phyloP scores from a whole-genome alignment of 1,284 basidiomycete genomes.

The Violaceomyces palustris region DNA sequence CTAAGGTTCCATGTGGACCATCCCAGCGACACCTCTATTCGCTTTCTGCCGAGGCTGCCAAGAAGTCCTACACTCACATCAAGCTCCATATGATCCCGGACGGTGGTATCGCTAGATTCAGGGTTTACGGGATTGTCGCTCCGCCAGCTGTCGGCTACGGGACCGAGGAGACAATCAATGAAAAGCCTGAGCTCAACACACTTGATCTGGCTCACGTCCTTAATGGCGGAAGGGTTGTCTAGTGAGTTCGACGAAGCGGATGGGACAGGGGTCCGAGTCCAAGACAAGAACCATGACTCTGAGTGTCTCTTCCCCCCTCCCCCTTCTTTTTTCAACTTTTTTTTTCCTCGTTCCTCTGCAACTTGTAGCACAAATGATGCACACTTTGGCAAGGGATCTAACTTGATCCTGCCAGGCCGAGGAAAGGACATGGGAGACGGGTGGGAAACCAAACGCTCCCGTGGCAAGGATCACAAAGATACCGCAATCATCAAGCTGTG shows the following conservation, averaged over 20 bases:
- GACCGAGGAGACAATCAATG: slow-evolving; percentile 51
- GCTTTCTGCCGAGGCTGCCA: slow-evolving; percentile 52
- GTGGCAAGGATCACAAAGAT: slow-evolving; percentile 73
- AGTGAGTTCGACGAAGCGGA: slow-evolving; percentile 31
- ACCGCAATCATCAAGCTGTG: slow-evolving; percentile 86
- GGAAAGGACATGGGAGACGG: slow-evolving; percentile 91
- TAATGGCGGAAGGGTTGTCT: slow-evolving; percentile 76
- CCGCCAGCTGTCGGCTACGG: slow-evolving; percentile 41
- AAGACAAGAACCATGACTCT: not conserved
- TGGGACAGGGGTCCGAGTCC: not conserved
- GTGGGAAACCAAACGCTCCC: slow-evolving; percentile 92
- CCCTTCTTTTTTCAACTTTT: not conserved
- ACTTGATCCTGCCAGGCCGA: slow-evolving; percentile 84
- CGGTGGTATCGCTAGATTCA: slow-evolving; percentile 64
- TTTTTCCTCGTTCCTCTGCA: not conserved
- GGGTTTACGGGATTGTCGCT: slow-evolving; percentile 49
- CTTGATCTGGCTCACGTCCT: slow-evolving; percentile 86
- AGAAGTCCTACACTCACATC: slow-evolving; percentile 67
- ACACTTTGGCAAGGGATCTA: slow-evolving; percentile 87
- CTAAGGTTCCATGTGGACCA: slow-evolving; percentile 60
- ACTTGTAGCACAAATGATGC: slow-evolving; percentile 63
- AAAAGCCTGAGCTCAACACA: slow-evolving; percentile 50
- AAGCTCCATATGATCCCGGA: slow-evolving; percentile 95
- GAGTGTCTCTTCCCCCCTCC: no score
- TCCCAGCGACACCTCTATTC: slow-evolving; percentile 79